phyloP scores from a whole-genome alignment of 2,329 filamentous ascomycete species.

The Periglandula ipomoeae region DNA sequence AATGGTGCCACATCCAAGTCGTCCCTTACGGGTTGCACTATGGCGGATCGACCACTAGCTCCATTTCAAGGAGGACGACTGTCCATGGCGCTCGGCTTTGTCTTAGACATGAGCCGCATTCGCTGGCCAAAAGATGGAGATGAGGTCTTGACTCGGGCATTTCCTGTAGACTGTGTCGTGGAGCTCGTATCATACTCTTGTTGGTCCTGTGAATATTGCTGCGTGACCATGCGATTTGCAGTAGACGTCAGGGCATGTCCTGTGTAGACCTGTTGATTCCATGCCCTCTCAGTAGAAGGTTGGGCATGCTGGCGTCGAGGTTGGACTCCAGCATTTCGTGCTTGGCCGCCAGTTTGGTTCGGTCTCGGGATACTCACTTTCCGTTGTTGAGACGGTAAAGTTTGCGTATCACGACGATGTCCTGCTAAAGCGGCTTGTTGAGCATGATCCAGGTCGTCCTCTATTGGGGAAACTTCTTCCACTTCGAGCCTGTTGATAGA shows the following conservation, averaged over 20 bases:
- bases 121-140: slow-evolving; percentile 24
- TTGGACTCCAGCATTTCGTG: background rate
- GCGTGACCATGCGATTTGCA: background rate
- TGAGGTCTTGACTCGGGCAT: slow-evolving; percentile 15
- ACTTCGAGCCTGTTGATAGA: slow-evolving; percentile 14
- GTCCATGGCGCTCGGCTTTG: slow-evolving; percentile 29
- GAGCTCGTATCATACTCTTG: background rate
- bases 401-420: slow-evolving; percentile 9
- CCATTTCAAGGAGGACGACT: slow-evolving; percentile 60
- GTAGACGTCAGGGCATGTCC: background rate
- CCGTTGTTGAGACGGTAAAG: slow-evolving; percentile 9
- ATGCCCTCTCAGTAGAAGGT: background rate
- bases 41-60: slow-evolving; percentile 56
- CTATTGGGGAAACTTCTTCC: slow-evolving; percentile 43
- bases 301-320: background rate
- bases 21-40: slow-evolving; percentile 57
- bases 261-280: slow-evolving; percentile 3
- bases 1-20: slow-evolving; percentile 47
- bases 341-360: background rate
- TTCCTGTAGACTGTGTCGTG: slow-evolving; percentile 16
- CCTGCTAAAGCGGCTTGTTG: slow-evolving; percentile 17
- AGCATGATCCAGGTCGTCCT: slow-evolving; percentile 31
- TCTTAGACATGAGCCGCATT: slow-evolving; percentile 23
- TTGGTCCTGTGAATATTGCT: background rate
- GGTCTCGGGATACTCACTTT: slow-evolving; percentile 2